Conservation (phyloP, 495 filamentous ascomycete genomes). For the Aspergillus biplanus region DNA sequence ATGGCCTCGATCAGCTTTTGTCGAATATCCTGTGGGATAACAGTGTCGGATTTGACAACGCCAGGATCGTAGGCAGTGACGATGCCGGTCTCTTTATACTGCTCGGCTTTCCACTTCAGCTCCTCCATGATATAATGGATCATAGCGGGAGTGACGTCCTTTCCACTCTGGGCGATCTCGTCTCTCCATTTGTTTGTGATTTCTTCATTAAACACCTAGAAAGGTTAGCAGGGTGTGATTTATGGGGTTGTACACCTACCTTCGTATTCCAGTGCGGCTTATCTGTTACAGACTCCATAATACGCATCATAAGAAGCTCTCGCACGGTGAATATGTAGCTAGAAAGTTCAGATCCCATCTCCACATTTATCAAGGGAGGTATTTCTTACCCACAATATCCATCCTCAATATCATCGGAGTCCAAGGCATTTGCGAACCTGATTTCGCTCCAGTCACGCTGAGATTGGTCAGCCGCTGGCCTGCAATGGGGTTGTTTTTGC, state of each 20-base stretch:
- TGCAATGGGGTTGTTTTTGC: no score
- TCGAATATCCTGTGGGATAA: neutral
- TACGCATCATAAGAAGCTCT: slow-evolving; percentile 40
- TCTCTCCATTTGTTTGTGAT: slow-evolving; percentile 13
- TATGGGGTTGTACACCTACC: neutral
- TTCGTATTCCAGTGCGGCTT: slow-evolving; percentile 48
- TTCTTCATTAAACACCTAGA: slow-evolving; percentile 10
- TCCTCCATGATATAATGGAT: slow-evolving; percentile 56
- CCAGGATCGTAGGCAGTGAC: neutral
- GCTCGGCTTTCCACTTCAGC: slow-evolving; percentile 47
- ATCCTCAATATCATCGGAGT: no score
- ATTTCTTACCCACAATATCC: no score
- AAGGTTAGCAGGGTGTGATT: neutral
- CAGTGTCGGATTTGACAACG: slow-evolving; percentile 17
- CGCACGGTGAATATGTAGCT: slow-evolving; percentile 9
- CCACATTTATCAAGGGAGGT: no score
- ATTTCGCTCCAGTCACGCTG: no score
- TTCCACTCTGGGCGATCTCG: slow-evolving; percentile 20
- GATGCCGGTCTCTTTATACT: neutral
- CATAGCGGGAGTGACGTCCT: slow-evolving; percentile 49
- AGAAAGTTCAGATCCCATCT: no score
- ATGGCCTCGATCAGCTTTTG: neutral
- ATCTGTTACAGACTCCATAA: slow-evolving; percentile 45
- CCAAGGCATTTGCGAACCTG: no score
- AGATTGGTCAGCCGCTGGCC: no score